These are phyloP conservation scores for Passalora sequoiae DNA, from an alignment of 2,329 filamentous ascomycete species.

Conservation along the genomic window DNA sequence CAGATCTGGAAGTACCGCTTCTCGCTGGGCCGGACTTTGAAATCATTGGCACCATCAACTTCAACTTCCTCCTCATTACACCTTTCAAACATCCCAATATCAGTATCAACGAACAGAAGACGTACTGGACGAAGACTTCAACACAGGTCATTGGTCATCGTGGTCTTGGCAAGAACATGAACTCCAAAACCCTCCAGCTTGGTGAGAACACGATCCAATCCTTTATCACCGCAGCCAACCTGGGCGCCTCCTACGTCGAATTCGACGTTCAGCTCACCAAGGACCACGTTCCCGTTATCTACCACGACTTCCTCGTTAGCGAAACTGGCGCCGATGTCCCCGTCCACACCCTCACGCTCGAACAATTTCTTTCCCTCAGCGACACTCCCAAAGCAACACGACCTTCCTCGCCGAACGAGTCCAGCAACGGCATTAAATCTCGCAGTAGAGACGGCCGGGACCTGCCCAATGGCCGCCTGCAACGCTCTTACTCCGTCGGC, in stretches of 20 bases:
- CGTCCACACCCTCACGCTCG: slow-evolving; percentile 87
- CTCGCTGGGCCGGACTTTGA: slow-evolving; percentile 76
- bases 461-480: slow-evolving; percentile 25
- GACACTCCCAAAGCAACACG: slow-evolving; percentile 22
- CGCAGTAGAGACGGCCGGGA: slow-evolving; percentile 9
- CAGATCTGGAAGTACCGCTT: slow-evolving; percentile 87
- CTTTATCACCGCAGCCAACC: slow-evolving; percentile 90
- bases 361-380: slow-evolving; percentile 68
- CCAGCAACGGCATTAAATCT: slow-evolving; percentile 7
- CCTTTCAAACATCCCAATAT: slow-evolving; percentile 93
- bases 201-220: slow-evolving; percentile 95
- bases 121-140: slow-evolving; percentile 91
- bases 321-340: slow-evolving; percentile 96
- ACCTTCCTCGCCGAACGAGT: slow-evolving; percentile 12
- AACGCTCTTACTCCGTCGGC: slow-evolving; percentile 58
- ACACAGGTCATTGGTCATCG: slow-evolving; percentile 76
- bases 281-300: slow-evolving; percentile 95
- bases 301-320: slow-evolving; percentile 96
- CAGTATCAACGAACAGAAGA: slow-evolving; percentile 82
- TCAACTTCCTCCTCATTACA: slow-evolving; percentile 93
- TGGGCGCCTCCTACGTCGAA: slow-evolving; percentile 71
- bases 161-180: slow-evolving; percentile 82
- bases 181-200: slow-evolving; percentile 76
- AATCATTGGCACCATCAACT: slow-evolving; percentile 90
- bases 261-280: slow-evolving; percentile 97